Evolutionary conservation across 2,329 filamentous ascomycete species (phyloP).

Genomic region (Cyclaneusma minus): DNA sequence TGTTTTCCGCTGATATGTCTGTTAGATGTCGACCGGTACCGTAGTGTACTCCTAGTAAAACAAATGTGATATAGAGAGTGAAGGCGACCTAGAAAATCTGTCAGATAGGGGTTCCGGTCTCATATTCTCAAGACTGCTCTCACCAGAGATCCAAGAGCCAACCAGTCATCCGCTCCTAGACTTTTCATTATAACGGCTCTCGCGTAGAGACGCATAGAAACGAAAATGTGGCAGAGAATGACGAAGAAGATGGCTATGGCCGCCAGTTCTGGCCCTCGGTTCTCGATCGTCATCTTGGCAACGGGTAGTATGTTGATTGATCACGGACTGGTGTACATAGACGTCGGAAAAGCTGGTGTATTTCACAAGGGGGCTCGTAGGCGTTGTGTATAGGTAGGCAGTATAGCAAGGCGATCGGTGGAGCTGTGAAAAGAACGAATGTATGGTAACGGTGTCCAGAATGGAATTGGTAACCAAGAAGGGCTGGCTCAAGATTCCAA

Average conservation of each 20-base stretch:
- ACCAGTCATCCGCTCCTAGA: conserved; percentile 15
- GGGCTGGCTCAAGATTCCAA: too few species aligned
- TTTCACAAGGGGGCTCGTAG: too few species aligned
- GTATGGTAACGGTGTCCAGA: too few species aligned
- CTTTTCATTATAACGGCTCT: conserved; percentile 14
- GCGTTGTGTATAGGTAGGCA: too few species aligned
- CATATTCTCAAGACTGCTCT: not conserved
- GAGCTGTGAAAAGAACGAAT: too few species aligned
- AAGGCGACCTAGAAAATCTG: conserved; percentile 11
- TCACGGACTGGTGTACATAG: too few species aligned
- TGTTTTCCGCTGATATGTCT: conserved; percentile 7
- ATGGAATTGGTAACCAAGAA: too few species aligned
- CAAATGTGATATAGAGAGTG: conserved; percentile 10
- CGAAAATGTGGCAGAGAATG: too few species aligned
- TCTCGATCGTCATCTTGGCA: conserved; percentile 6
- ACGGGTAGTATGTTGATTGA: too few species aligned
- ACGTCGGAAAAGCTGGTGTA: too few species aligned
- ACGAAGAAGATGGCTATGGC: too few species aligned
- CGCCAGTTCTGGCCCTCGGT: conserved; percentile 6
- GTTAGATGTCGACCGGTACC: conserved; percentile 14
- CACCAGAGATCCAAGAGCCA: conserved; percentile 11
- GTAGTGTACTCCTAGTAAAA: conserved; percentile 11
- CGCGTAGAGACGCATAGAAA: conserved; percentile 15
- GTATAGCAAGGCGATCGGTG: too few species aligned
- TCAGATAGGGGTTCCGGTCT: not conserved